Evolutionary conservation across 371 early-diverging fungal genomes (phyloP), one percentile per base, ranked within the genome.

Genomic region (Funneliformis caledonium): DNA sequence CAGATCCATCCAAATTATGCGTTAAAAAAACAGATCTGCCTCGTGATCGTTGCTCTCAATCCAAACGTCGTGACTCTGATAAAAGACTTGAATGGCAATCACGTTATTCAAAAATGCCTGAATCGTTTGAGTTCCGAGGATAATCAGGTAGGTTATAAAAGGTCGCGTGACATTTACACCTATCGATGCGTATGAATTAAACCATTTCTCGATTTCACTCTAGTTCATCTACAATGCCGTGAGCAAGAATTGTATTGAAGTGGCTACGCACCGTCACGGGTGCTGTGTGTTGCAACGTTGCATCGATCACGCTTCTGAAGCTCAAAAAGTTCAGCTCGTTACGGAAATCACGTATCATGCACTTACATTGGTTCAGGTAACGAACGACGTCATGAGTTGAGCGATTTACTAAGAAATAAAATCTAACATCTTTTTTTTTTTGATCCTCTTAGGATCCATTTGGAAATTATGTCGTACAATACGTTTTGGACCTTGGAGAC

Each of bases 401-500:
- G 26, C 26, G 26, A 26, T 26, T 26, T 26, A 26, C 26, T 26
- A 26, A 26, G 37, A 37, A 37, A 37, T 37, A 37, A n/a, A 42
- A 11, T 43, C 37, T 37, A 37, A 37, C 37, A 3, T 3, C 0
- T 4, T 22, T 50, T 22, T 50, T 0, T 6, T 47, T 70, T 2
- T 70, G 2, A n/a, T 45, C 2, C 19, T 19, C 12, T 16, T 67
- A 92, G 85, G 96, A 98, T 85, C 97, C 97, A 65, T 99, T 96
- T 86, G 99, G 97, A 50, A 99, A 99, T 88, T 99, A 99, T 83
- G 99, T 99, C 4, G 97, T 99, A 31, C 99, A 99, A 87, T 96
- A 98, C 70, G 94, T 97, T 2, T 87, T 97, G 60, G 98, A 98
- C 78, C 88, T 96, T 59, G 88, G 89, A 8, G 91, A 94, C 62